Conservation (phyloP, 805 yeast species). For the Monosporozyma siamensis region DNA sequence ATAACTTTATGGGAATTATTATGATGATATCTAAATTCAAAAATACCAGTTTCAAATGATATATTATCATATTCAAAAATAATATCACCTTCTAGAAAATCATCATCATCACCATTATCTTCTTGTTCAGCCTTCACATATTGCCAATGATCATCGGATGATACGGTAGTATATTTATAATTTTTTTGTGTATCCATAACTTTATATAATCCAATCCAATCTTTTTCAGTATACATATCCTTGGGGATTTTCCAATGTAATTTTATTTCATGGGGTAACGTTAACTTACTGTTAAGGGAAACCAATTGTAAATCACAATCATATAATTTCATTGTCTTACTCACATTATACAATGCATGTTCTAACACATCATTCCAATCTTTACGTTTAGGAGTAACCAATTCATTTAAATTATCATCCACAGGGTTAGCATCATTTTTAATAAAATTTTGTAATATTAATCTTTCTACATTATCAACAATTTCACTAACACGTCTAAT, state of each 20-base stretch:
- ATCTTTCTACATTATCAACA: constrained; percentile 35
- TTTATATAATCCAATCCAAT: constrained; percentile 73
- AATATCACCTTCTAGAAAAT: constrained; percentile 35
- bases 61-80: constrained; percentile 41
- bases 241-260: constrained; percentile 47
- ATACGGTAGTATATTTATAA: constrained; percentile 45
- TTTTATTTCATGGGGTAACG: constrained; percentile 35
- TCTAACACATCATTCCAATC: constrained; percentile 17
- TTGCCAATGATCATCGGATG: constrained; percentile 61
- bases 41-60: constrained; percentile 60
- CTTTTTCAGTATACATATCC: constrained; percentile 37
- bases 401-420: neutral
- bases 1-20: constrained; percentile 63
- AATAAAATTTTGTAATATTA: constrained; percentile 9
- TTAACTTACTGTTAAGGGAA: constrained; percentile 23
- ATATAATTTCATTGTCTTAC: constrained; percentile 16
- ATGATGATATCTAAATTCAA: constrained; percentile 65
- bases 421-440: constrained; percentile 5
- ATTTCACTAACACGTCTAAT: constrained; percentile 29
- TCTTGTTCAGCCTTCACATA: constrained; percentile 31
- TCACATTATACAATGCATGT: constrained; percentile 14
- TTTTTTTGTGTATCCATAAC: constrained; percentile 50
- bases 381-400: neutral
- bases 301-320: constrained; percentile 25
- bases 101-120: constrained; percentile 11